Evolutionary conservation across 768 basidiomycete genomes (phyloP), one percentile per base, ranked within the genome.

Genomic region (Chiua virens): DNA sequence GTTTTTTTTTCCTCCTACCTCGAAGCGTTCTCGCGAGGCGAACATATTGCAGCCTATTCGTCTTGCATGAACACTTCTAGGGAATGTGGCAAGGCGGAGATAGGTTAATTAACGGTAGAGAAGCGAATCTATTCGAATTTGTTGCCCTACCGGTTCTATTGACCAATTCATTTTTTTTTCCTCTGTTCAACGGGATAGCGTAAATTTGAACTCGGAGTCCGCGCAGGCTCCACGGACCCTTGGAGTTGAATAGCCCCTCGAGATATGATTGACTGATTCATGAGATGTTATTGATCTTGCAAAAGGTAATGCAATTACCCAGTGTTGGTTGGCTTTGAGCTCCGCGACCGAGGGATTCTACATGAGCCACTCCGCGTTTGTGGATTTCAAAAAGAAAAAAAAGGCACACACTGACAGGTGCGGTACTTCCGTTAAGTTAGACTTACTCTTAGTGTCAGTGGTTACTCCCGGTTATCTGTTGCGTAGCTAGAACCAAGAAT

Each of bases 381-480:
- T 47, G 21, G 35, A 42, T 28, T 42, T 18, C 28, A 45, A 34
- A 34, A 34, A 17, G 32, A 43, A 50, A 39, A 45, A 48, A 39
- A 45, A 48, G 56, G 34, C 15, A 34, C 47, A 55, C 56, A 22
- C n/a, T n/a, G n/a, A n/a, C n/a, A 46, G 21, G 47, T 62, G 43
- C n/a, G 34, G 47, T 67, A 45, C 62, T 63, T 61, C 66, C 65
- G 66, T 63, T 65, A 63, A 44, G 66, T 63, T 65, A 63, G 46
- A 47, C 66, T 63, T 15, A 8, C 34, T 34, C 34, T 34, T 4
- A 34, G 30, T 30, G n/a, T n/a, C n/a, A n/a, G n/a, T n/a, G n/a
- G n/a, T n/a, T n/a, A n/a, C n/a, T n/a, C 60, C 57, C 51, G 7
- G 39, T 48, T 45, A 45, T 14, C 14, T 30, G 11, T 30, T 13